Evolutionary conservation across 768 basidiomycete genomes (phyloP).

Genomic region (Rhodotorula diobovata): DNA sequence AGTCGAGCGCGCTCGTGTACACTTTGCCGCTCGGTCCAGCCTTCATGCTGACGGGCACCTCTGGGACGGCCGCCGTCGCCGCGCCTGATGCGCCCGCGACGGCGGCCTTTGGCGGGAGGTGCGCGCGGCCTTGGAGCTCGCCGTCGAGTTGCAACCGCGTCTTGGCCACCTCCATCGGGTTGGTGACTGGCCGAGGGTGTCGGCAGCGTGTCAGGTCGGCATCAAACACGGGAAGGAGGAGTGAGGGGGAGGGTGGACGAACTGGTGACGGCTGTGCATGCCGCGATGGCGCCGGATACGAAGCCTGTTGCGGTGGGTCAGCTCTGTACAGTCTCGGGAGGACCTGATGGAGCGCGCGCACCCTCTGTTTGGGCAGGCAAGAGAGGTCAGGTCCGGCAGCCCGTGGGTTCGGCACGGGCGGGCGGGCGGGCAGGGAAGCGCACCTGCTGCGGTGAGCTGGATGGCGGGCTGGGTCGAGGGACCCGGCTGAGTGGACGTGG

Average conservation of each 20-base stretch:
- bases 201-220: neutral
- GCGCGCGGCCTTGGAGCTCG: conserved; percentile 66
- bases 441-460: conserved; percentile 27
- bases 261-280: conserved; percentile 69
- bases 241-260: neutral
- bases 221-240: neutral
- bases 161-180: conserved; percentile 63
- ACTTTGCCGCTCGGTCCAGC: conserved; percentile 54
- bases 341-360: neutral
- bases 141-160: conserved; percentile 95
- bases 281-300: conserved; percentile 81
- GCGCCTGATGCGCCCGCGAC: neutral
- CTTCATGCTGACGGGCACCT: conserved; percentile 40
- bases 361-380: conserved; percentile 8
- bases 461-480: conserved; percentile 1
- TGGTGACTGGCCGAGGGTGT: conserved; percentile 47
- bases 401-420: neutral
- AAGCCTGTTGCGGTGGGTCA: conserved; percentile 56
- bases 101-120: neutral
- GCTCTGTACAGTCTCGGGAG: no score
- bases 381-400: neutral
- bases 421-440: neutral
- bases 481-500: neutral
- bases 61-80: conserved; percentile 45
- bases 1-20: conserved; percentile 85